These are phyloP conservation scores for Helichrysum umbraculigerum DNA, from an alignment of 129 eudicot species.

Conservation along the genomic window DNA sequence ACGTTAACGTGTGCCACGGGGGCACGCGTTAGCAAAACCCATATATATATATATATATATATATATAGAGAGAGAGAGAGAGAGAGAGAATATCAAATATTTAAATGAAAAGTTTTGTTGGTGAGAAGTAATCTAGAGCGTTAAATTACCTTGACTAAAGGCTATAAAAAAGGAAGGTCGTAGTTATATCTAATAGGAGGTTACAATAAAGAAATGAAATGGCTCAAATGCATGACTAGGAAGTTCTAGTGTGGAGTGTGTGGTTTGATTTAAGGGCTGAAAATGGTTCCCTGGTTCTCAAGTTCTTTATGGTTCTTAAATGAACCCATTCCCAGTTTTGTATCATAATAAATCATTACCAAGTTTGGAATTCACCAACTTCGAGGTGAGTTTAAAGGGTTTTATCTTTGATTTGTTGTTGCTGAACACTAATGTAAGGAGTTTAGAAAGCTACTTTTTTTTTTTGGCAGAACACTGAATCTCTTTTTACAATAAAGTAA, in stretches of 20 bases:
- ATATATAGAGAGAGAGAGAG: neutral
- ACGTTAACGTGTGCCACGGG: no score
- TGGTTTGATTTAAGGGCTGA: neutral
- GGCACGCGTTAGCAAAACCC: no score
- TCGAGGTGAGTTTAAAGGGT: neutral
- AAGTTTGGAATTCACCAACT: neutral
- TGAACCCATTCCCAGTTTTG: neutral
- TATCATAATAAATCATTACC: neutral
- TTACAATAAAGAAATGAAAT: neutral
- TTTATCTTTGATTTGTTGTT: neutral
- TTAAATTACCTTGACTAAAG: neutral
- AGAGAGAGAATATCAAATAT: neutral
- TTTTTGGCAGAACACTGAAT: neutral
- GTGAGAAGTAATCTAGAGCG: neutral
- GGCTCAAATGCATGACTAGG: neutral
- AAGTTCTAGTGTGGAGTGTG: neutral
- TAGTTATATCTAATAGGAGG: neutral
- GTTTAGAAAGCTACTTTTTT: neutral
- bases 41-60: no score
- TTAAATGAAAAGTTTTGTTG: neutral
- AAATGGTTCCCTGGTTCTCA: neutral
- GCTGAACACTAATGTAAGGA: neutral
- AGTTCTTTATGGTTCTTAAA: neutral
- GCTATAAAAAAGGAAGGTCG: neutral
- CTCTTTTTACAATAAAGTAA: no score